Evolutionary conservation across 352 stramenopile species (phyloP).

Genomic region (Pythium angustatum): DNA sequence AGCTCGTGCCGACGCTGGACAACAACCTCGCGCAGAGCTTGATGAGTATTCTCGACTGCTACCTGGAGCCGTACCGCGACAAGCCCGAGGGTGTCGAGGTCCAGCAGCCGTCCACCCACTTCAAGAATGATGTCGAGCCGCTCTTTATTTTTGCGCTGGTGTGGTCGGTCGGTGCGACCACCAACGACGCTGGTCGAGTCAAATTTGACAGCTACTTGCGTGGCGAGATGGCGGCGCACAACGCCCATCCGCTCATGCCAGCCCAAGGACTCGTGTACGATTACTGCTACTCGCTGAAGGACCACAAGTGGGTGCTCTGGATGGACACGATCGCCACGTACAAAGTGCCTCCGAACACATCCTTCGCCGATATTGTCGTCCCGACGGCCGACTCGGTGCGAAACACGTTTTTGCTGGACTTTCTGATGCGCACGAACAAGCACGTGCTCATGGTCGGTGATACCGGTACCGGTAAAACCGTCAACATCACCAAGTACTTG

Average conservation of each 20-base stretch:
- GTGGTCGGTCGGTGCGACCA: slow-evolving; percentile 92
- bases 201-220: slow-evolving; percentile 91
- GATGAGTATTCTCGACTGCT: slow-evolving; percentile 93
- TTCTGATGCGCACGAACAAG: slow-evolving; percentile 80
- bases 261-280: slow-evolving; percentile 83
- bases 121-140: slow-evolving; percentile 77
- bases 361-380: slow-evolving; percentile 93
- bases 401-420: slow-evolving; percentile 92
- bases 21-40: slow-evolving; percentile 92
- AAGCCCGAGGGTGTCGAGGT: slow-evolving; percentile 48
- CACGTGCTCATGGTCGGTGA: slow-evolving; percentile 94
- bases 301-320: slow-evolving; percentile 92
- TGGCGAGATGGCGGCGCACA: slow-evolving; percentile 75
- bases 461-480: slow-evolving; percentile 94
- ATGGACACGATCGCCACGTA: slow-evolving; percentile 91
- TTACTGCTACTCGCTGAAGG: slow-evolving; percentile 88
- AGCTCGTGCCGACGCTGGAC: slow-evolving; percentile 92
- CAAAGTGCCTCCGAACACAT: slow-evolving; percentile 68
- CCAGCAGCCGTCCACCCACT: slow-evolving; percentile 56
- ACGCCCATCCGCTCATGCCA: slow-evolving; percentile 59
- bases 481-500: slow-evolving; percentile 92
- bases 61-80: slow-evolving; percentile 66
- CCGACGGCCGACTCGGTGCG: slow-evolving; percentile 92
- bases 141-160: slow-evolving; percentile 93
- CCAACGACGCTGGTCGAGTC: slow-evolving; percentile 80